These are phyloP conservation scores for Chlorella sp. DNA, from an alignment of 139 green algal species.

Conservation along the genomic window DNA sequence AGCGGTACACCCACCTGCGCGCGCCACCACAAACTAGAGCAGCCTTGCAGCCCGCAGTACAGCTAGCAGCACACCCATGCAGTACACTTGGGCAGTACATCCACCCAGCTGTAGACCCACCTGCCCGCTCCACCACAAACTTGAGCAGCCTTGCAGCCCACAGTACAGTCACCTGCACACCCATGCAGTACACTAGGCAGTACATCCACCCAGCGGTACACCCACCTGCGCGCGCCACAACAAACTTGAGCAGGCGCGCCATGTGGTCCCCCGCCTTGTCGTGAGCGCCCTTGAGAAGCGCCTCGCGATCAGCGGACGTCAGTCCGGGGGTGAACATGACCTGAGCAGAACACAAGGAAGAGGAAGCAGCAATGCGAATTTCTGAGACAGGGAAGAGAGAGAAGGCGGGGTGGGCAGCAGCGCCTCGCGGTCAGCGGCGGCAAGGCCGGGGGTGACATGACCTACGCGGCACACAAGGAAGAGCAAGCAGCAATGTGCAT, in stretches of 20 bases:
- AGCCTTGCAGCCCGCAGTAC: constrained; percentile 33
- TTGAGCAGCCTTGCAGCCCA: constrained; percentile 53
- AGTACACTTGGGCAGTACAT: too few species aligned
- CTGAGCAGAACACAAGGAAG: constrained; percentile 14
- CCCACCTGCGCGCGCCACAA: constrained; percentile 56
- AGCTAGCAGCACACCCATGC: background rate
- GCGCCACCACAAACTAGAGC: constrained; percentile 68
- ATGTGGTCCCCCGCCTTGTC: constrained; percentile 48
- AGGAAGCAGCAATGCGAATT: background rate
- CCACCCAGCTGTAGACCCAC: background rate
- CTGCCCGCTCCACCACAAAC: constrained; percentile 63
- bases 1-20: constrained; percentile 17
- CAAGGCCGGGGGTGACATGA: constrained; percentile 66
- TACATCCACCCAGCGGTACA: background rate
- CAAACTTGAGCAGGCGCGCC: constrained; percentile 63
- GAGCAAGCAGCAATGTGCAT: too few species aligned
- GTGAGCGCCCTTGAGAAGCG: constrained; percentile 43
- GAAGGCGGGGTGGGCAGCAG: constrained; percentile 15
- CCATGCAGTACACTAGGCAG: background rate
- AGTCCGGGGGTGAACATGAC: constrained; percentile 72
- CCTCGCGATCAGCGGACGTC: constrained; percentile 28
- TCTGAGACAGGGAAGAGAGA: background rate
- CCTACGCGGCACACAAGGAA: too few species aligned
- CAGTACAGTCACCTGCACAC: background rate
- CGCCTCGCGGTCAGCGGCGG: constrained; percentile 28